These are phyloP conservation scores for Trichoderma oligosporum DNA, from an alignment of 2,329 filamentous ascomycete species.

Conservation along the genomic window DNA sequence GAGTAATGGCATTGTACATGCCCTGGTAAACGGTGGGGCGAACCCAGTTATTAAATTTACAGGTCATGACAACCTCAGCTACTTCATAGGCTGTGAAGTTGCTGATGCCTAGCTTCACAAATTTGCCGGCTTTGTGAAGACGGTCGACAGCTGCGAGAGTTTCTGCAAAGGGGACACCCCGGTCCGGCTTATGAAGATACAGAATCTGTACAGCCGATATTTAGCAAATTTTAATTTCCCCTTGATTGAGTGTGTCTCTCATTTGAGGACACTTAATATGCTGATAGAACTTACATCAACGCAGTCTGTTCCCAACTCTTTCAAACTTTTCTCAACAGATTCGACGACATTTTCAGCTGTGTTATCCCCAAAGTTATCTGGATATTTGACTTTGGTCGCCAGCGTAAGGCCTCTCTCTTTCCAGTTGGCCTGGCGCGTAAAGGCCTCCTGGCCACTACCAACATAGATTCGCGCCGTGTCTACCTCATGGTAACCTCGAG, in stretches of 20 bases:
- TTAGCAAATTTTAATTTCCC: not conserved
- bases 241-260: too few relatives aligned
- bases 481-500: constrained; percentile 76
- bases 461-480: constrained; percentile 79
- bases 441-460: constrained; percentile 70
- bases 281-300: constrained; percentile 57
- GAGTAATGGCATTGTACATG: constrained; percentile 81
- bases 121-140: constrained; percentile 81
- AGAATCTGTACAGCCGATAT: constrained; percentile 32
- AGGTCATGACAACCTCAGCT: constrained; percentile 76
- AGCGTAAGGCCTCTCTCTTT: constrained; percentile 72
- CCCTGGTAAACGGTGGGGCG: constrained; percentile 80
- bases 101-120: constrained; percentile 72
- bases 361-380: constrained; percentile 55
- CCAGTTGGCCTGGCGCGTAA: constrained; percentile 71
- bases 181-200: constrained; percentile 45
- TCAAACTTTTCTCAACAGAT: constrained; percentile 63
- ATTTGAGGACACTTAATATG: too few relatives aligned
- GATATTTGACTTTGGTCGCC: constrained; percentile 74
- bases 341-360: constrained; percentile 59
- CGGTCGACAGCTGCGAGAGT: constrained; percentile 75
- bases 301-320: constrained; percentile 66
- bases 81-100: constrained; percentile 89
- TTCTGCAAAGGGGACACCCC: constrained; percentile 70
- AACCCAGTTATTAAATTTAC: constrained; percentile 76